Evolutionary conservation across 2,329 filamentous ascomycete species (phyloP), one percentile per base, ranked within the genome.

Genomic region (Cercospora zeae-maydis): DNA sequence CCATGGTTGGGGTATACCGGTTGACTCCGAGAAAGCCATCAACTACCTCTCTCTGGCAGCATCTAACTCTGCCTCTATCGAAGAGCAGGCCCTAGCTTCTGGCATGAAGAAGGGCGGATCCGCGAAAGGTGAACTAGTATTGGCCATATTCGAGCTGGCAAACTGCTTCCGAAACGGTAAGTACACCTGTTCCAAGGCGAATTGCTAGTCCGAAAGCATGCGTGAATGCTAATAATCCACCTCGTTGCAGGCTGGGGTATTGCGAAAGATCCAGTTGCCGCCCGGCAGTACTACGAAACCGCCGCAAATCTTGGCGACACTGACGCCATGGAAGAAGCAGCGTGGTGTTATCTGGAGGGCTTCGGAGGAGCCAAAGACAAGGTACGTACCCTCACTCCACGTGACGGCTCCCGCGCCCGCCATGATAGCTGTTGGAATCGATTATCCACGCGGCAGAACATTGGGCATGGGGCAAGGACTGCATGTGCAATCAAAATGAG

Each of bases 311-410:
- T 99, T 69, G 95, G 95, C 65, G 95, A 99, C 77, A 91, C 91
- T 49, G 95, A 99, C 80, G 95, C 93, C 62, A 96, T 98, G 93
- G 96, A 97, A 75, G 93, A 98, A 78, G 89, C 89, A 59, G 95
- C 88, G 36, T 96, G 92, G 92, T 99, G 95, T 80, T 98, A 95
- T 82, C 78, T 96, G 30, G 90, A 97, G 75, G 95, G 95, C n/a
- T 96, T 96, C 78, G 95, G 95, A 34, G 93, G 92, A 74, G 95
- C 92, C 77, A 99, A 98, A 78, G 93, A 99, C 81, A 98, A 96
- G 90, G 93, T 97, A 83, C 78, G 91, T 85, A 62, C 56, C 31
- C 58, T 49, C 58, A 51, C 8, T 21, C n/a, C 24, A 16, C 13
- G 14, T 51, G 11, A 30, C 27, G 7, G 11, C 27, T 6, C 24